phyloP scores from a whole-genome alignment of 1,284 basidiomycete species.

The Marasmius fiardii region DNA sequence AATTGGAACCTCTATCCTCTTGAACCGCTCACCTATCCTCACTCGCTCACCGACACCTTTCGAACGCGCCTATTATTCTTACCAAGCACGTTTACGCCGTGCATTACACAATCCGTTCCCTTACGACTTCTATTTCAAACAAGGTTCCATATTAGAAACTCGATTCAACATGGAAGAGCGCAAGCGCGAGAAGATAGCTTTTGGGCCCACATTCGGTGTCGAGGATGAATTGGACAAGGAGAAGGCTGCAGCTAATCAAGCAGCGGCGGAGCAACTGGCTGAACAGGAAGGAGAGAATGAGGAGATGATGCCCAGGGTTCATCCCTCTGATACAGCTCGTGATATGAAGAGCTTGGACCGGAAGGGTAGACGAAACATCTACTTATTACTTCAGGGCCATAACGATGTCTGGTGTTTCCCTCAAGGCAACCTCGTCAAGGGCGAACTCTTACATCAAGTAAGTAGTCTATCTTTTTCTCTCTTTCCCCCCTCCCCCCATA shows the following conservation, averaged over 20 bases:
- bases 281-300: slow-evolving; percentile 68
- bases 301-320: slow-evolving; percentile 54
- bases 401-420: slow-evolving; percentile 80
- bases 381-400: slow-evolving; percentile 70
- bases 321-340: slow-evolving; percentile 57
- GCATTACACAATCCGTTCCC: slow-evolving; percentile 89
- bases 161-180: slow-evolving; percentile 77
- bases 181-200: slow-evolving; percentile 64
- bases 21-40: slow-evolving; percentile 84
- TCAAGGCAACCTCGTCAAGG: slow-evolving; percentile 57
- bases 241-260: slow-evolving; percentile 44
- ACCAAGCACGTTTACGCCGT: slow-evolving; percentile 81
- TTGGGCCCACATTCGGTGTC: slow-evolving; percentile 56
- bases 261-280: slow-evolving; percentile 53
- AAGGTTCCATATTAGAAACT: slow-evolving; percentile 83
- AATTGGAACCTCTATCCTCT: slow-evolving; percentile 59
- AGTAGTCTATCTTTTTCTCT: background rate
- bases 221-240: slow-evolving; percentile 39
- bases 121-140: slow-evolving; percentile 93
- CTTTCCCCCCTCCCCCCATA: slow-evolving; percentile 3
- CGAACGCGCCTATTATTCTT: slow-evolving; percentile 84
- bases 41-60: slow-evolving; percentile 76
- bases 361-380: slow-evolving; percentile 81
- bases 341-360: slow-evolving; percentile 80
- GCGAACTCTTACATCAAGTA: slow-evolving; percentile 71